These are phyloP conservation scores for Hymenoscyphus fructigenus DNA, from an alignment of 2,329 filamentous ascomycete species.

Conservation along the genomic window DNA sequence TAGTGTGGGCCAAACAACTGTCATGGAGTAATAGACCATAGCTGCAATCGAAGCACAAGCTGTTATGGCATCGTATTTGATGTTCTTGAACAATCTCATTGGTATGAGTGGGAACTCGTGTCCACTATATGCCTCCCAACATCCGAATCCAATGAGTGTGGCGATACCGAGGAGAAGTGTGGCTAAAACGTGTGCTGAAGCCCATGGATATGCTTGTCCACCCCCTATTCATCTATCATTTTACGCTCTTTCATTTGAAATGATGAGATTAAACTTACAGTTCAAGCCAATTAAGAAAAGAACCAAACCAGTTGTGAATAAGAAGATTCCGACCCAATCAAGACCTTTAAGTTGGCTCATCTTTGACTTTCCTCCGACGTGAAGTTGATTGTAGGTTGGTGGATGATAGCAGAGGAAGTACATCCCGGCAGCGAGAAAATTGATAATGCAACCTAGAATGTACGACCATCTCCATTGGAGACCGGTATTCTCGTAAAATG, in stretches of 20 bases:
- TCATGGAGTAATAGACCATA: constrained; percentile 38
- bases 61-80: constrained; percentile 36
- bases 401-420: constrained; percentile 49
- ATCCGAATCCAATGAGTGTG: constrained; percentile 22
- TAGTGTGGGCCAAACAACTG: constrained; percentile 36
- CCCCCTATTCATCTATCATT: constrained; percentile 31
- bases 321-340: constrained; percentile 24
- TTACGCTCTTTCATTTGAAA: not conserved
- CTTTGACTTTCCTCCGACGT: constrained; percentile 26
- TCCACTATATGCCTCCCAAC: constrained; percentile 27
- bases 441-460: constrained; percentile 48
- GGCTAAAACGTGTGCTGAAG: constrained; percentile 34
- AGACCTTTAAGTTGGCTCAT: constrained; percentile 10
- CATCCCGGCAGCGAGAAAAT: constrained; percentile 41
- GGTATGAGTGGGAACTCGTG: constrained; percentile 39
- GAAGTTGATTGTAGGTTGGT: constrained; percentile 45
- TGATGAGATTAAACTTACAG: constrained; percentile 37
- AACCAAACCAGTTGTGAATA: constrained; percentile 48
- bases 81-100: constrained; percentile 39
- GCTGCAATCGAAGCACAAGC: constrained; percentile 36
- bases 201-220: constrained; percentile 36
- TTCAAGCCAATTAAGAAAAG: constrained; percentile 49
- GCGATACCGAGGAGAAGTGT: constrained; percentile 22
- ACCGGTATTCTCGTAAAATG: constrained; percentile 43
- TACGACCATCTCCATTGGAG: constrained; percentile 50